phyloP scores from a whole-genome alignment of 352 stramenopile species.

The Phytophthora megakarya region DNA sequence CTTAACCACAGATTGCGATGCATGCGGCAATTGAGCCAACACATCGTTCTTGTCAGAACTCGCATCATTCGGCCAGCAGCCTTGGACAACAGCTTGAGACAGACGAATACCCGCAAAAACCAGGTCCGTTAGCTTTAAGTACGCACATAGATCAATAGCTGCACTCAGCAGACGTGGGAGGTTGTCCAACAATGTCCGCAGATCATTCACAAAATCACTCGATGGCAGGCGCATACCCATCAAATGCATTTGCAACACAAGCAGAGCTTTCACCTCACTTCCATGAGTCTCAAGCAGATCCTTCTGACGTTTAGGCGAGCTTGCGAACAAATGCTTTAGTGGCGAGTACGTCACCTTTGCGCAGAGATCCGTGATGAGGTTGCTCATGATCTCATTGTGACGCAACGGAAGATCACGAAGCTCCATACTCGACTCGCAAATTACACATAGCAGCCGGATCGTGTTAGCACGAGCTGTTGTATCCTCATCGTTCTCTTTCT shows the following conservation, averaged over 20 bases:
- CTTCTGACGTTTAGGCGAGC: constrained; percentile 54
- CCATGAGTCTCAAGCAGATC: constrained; percentile 73
- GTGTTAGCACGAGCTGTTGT: constrained; percentile 19
- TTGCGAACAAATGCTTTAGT: constrained; percentile 55
- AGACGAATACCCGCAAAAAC: constrained; percentile 61
- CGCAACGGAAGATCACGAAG: constrained; percentile 95
- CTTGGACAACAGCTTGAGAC: constrained; percentile 61
- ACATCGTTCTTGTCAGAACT: constrained; percentile 15
- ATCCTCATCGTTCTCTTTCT: background rate
- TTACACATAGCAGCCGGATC: constrained; percentile 48
- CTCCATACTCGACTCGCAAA: constrained; percentile 87
- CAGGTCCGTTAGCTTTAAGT: constrained; percentile 54
- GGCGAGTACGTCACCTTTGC: constrained; percentile 65
- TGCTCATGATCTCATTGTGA: constrained; percentile 97
- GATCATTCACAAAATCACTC: constrained; percentile 98
- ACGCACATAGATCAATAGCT: constrained; percentile 87
- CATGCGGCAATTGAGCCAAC: constrained; percentile 57
- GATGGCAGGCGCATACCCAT: constrained; percentile 93
- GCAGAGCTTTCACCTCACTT: constrained; percentile 83
- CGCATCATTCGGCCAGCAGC: constrained; percentile 45
- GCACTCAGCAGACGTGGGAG: constrained; percentile 94
- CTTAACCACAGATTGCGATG: constrained; percentile 35
- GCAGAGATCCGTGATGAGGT: constrained; percentile 58
- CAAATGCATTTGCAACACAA: constrained; percentile 96
- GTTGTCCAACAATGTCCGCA: constrained; percentile 96